phyloP scores from a whole-genome alignment of 176 grass and related monocot genomes.

The Alopecurus myosuroides region DNA sequence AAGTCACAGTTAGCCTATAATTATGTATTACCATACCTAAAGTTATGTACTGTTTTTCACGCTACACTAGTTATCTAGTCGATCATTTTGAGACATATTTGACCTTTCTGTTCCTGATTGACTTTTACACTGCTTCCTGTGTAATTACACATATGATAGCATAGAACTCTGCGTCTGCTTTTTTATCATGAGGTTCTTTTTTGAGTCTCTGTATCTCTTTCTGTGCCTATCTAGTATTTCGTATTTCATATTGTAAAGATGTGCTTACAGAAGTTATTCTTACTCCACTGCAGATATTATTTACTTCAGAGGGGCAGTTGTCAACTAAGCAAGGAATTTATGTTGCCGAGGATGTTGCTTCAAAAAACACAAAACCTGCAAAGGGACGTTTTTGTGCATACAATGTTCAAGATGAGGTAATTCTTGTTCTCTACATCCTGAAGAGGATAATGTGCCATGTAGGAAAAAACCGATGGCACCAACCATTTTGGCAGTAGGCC shows the following conservation, averaged over 20 bases:
- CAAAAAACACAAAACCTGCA: conserved; percentile 82
- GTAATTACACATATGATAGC: background rate
- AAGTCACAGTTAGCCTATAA: background rate
- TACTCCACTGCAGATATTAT: conserved; percentile 63
- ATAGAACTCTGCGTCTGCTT: background rate
- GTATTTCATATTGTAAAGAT: background rate
- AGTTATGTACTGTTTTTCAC: background rate
- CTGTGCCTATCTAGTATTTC: conserved; percentile 2
- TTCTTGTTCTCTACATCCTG: conserved; percentile 9
- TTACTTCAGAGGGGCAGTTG: conserved; percentile 79
- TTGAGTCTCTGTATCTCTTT: conserved; percentile 14
- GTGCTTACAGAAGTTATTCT: conserved; percentile 24
- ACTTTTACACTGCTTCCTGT: background rate
- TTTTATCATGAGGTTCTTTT: conserved; percentile 2
- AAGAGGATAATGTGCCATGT: too few relatives aligned
- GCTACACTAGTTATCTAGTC: background rate
- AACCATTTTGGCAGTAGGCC: too few relatives aligned
- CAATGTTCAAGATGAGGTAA: conserved; percentile 71
- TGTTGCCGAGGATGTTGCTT: conserved; percentile 69
- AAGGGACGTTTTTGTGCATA: conserved; percentile 91
- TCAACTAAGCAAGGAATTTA: conserved; percentile 89
- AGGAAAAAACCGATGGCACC: background rate
- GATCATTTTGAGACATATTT: background rate
- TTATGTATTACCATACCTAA: background rate
- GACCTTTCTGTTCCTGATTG: background rate